Base-by-base conservation (phyloP, 108 stramenopile species). In the Nitzschia putrida region DNA sequence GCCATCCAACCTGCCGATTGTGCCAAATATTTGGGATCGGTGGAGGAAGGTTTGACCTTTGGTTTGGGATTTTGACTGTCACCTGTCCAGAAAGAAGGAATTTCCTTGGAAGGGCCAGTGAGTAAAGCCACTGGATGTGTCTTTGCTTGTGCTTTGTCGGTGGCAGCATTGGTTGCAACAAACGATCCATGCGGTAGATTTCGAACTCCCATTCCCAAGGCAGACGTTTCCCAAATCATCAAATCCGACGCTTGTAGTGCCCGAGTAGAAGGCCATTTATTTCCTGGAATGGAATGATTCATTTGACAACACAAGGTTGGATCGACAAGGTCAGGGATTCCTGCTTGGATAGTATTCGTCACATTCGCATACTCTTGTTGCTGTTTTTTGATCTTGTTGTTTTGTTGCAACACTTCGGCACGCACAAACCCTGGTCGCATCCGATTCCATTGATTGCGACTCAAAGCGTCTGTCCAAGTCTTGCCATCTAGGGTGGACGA, bases 1-100 rank as follows among this genome's bases (percentile, higher is more conserved):
- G 76, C 85, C 82, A 88, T 85, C 83, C 82, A 88, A 1, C 87
- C 87, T 12, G 77, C 87, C 56, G 83, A 80, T 51, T 90, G 86
- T 49, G 81, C 84, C 16, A 93, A 68, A n/a, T 79, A 71, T 42
- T 78, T 43, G 3, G 83, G 83, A 16, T 67, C 64, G 14, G 7
- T 26, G 22, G 24, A 7, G 34, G 10, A 7, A 34, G 57, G 57
- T 26, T 10, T 13, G 14, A 83, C 56, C 22, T 78, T 83, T n/a
- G n/a, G n/a, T n/a, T n/a, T n/a, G n/a, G n/a, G n/a, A n/a, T n/a
- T n/a, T n/a, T n/a, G n/a, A n/a, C n/a, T n/a, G n/a, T 69, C 59
- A 13, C 86, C 84, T 24, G 75, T 69, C 85, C 86, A 89, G 44
- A 44, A 44, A 44, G 11, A 9, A 11, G 11, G 44, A 11, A 11